Conservation (phyloP, 2,329 filamentous ascomycete genomes). For the Elsinoe perseae region DNA sequence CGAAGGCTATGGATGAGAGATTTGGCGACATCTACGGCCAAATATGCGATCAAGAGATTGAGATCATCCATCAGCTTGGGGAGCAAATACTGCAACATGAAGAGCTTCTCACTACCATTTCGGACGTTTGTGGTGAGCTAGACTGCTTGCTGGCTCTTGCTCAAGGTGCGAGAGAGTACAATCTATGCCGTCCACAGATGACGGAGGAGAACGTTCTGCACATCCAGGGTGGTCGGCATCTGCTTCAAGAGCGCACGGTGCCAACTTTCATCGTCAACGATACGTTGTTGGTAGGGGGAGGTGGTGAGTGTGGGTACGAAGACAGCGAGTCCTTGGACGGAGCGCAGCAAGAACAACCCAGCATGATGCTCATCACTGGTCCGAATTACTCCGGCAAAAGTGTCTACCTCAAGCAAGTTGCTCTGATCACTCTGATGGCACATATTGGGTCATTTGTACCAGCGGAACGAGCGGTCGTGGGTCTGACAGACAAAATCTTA, state of each 20-base stretch:
- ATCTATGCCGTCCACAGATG: conserved; percentile 62
- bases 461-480: conserved; percentile 65
- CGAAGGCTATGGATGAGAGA: conserved; percentile 70
- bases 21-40: conserved; percentile 78
- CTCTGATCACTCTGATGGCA: conserved; percentile 82
- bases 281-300: conserved; percentile 59
- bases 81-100: conserved; percentile 63
- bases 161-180: conserved; percentile 66
- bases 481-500: conserved; percentile 85
- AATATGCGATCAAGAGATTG: conserved; percentile 84
- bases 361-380: conserved; percentile 74
- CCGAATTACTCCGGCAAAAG: conserved; percentile 97
- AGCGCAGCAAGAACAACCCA: conserved; percentile 40
- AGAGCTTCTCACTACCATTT: conserved; percentile 57
- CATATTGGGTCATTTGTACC: conserved; percentile 92
- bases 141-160: conserved; percentile 79
- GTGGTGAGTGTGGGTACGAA: conserved; percentile 24
- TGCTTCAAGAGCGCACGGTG: conserved; percentile 77
- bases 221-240: conserved; percentile 75
- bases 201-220: conserved; percentile 61
- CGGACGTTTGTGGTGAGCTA: conserved; percentile 75
- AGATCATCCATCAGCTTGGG: conserved; percentile 72
- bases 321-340: neutral
- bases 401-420: conserved; percentile 87
- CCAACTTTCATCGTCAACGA: conserved; percentile 77